phyloP scores from a whole-genome alignment of 495 filamentous ascomycete species.

The Penicillium longicatenatum region DNA sequence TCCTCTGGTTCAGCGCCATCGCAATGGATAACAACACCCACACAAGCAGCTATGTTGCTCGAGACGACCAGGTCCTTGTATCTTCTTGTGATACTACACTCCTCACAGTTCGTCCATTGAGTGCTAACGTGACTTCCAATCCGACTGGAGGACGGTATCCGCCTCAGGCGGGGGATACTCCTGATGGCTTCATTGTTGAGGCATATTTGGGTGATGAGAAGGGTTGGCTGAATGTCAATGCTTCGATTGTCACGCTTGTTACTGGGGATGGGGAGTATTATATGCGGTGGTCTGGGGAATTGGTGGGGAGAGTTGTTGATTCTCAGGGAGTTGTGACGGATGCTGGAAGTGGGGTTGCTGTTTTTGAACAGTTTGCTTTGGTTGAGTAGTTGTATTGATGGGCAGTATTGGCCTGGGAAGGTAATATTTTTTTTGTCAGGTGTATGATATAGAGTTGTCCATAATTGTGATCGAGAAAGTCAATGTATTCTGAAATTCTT shows the following conservation, averaged over 20 bases:
- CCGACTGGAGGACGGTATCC: conserved; percentile 24
- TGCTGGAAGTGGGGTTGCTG: conserved; percentile 11
- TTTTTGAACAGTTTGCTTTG: conserved; percentile 30
- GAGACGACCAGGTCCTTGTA: conserved; percentile 21
- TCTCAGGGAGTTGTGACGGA: background rate
- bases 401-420: background rate
- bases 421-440: background rate
- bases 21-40: conserved; percentile 24
- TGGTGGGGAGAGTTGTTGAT: conserved; percentile 23
- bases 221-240: conserved; percentile 21
- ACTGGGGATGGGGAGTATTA: conserved; percentile 25
- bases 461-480: no score
- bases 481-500: no score
- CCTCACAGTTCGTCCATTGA: conserved; percentile 20
- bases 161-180: conserved; percentile 19
- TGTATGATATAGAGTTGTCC: no score
- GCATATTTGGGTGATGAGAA: conserved; percentile 9
- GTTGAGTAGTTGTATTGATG: conserved; percentile 8
- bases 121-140: conserved; percentile 2
- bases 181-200: conserved; percentile 23
- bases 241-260: conserved; percentile 15
- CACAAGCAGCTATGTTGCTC: conserved; percentile 35
- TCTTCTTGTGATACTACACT: conserved; percentile 19
- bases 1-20: conserved; percentile 44
- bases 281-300: conserved; percentile 29